Base-by-base conservation (phyloP, 1,284 basidiomycete species). In the Rhodotorula sp. region DNA sequence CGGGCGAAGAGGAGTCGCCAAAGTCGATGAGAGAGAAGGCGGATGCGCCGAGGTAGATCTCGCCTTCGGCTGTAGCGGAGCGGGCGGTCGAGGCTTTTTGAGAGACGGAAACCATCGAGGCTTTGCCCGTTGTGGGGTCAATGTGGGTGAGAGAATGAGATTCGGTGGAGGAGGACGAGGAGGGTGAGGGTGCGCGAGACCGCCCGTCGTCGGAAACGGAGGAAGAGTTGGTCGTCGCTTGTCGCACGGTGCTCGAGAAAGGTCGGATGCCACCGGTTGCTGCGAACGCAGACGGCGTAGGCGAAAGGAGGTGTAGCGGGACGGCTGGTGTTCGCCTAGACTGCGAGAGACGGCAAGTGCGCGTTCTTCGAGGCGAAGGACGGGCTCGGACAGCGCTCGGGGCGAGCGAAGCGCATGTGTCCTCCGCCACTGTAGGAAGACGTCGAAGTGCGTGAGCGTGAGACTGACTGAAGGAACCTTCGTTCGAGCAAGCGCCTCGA, bases 61-160 rank as follows among this genome's bases (percentile, higher is more conserved):
- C 83, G 13, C 91, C 92, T 18, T 80, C 82, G 2, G 92, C 91
- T n/a, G 86, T 89, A 44, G 91, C 91, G 2, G 81, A 83, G 40
- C 91, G 87, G 48, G 82, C 83, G 0, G 89, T 89, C n/a, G 84
- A 77, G 8, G 79, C 73, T 77, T 94, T 94, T 62, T 82, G 76
- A 24, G 86, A 84, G 58, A 94, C 86, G 74, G 92, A 86, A 24
- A 94, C 91, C 91, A 94, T 94, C 26, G 84, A 83, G 5, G 89
- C 87, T 34, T 84, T 85, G 18, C 90, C 90, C 15, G 84, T 80
- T 13, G 79, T 78, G 73, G 76, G 64, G 59, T 91, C 88, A 44
- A 93, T 80, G 79, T 94, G 92, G 2, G 90, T 89, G 52, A 92
- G 76, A 10, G 28, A 47, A 5, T 46, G 24, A 18, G 56, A 40